Base-by-base conservation (phyloP, 257 asterid genomes). In the Paulownia fortunei region DNA sequence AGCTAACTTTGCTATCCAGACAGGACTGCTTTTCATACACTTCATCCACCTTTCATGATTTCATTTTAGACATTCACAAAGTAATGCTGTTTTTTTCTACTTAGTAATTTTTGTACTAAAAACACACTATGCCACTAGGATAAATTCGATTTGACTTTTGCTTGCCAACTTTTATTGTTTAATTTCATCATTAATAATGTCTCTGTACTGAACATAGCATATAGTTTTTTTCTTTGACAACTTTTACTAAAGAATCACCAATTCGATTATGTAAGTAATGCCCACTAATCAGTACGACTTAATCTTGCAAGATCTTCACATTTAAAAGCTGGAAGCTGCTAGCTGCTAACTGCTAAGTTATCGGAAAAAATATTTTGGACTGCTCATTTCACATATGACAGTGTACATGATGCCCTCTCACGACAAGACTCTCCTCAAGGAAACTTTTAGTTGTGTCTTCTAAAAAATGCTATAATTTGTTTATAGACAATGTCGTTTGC, bases 401-500 rank as follows among this genome's bases (percentile, higher is more conserved):
- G n/a, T n/a, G n/a, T n/a, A n/a, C n/a, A 2, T 59, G n/a, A 39
- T 24, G 23, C 49, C 27, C 49, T 34, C 69, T 63, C 16, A 36
- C 69, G 36, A 8, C 26, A 63, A 63, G 19, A 64, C 8, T 19
- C 24, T 16, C 19, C 24, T 3, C 30, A 19, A n/a, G 5, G n/a
- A 39, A 24, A 42, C 12, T 41, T 46, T 8, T 62, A 62, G 0
- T 41, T 26, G 2, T 61, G 10, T 46, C 7, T 51, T 32, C 13
- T 71, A 5, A 86, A 83, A 69, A 81, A 83, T 1, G 39, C 46
- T 1, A 76, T 2, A 19, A 86, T 30, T 16, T 84, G 86, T 34
- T 74, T 82, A 64, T 86, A 91, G 1, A 93, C 85, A 5, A 85
- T 4, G 3, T 93, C 91, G 32, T 86, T 88, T 0, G 97, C 93